Conservation (phyloP, 768 basidiomycete species). For the Hysterangium stoloniferum region DNA sequence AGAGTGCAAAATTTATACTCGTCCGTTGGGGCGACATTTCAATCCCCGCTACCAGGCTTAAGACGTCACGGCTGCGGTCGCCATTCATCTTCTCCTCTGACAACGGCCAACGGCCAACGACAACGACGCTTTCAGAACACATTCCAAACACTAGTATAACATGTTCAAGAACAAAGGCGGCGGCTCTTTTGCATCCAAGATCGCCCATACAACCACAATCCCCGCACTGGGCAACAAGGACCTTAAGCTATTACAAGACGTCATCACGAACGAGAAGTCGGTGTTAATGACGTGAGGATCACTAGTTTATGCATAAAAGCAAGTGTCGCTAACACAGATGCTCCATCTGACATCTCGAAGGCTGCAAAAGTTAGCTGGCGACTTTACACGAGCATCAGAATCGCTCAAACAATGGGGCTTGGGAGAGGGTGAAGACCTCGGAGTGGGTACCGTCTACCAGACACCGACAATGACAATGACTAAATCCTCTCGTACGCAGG, state of each 20-base stretch:
- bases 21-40: too few species aligned
- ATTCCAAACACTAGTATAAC: too few species aligned
- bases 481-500: conserved; percentile 34
- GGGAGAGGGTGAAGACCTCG: conserved; percentile 79
- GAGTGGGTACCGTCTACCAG: conserved; percentile 36
- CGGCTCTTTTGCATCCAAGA: conserved; percentile 48
- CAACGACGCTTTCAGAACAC: too few species aligned
- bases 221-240: conserved; percentile 74
- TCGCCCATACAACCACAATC: conserved; percentile 84
- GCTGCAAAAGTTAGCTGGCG: conserved; percentile 56
- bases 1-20: too few species aligned
- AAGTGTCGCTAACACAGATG: not conserved
- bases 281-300: conserved; percentile 64
- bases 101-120: too few species aligned
- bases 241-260: conserved; percentile 72
- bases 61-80: too few species aligned
- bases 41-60: too few species aligned
- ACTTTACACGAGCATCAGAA: conserved; percentile 64
- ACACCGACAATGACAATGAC: not conserved
- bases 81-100: too few species aligned
- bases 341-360: conserved; percentile 26
- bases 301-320: not conserved
- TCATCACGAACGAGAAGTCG: conserved; percentile 84
- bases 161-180: conserved; percentile 64
- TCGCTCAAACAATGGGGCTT: conserved; percentile 64